Conservation (phyloP, 176 grass and related monocot species). For the Urochloa ruziziensis region DNA sequence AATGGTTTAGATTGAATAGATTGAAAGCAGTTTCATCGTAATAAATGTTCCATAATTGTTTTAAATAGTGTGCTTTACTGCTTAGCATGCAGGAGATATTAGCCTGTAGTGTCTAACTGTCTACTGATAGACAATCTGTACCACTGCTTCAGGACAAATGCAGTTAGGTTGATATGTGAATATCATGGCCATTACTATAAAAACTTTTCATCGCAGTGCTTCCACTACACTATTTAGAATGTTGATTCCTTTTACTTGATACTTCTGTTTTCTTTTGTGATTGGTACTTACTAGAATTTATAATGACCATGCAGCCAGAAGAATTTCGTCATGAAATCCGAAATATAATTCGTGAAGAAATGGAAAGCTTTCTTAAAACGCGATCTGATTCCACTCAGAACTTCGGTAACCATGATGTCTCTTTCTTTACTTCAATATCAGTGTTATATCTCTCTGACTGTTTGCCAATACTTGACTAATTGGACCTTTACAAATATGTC, state of each 20-base stretch:
- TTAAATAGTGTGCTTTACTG: neutral
- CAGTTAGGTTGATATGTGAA: neutral
- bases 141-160: neutral
- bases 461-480: constrained; percentile 6
- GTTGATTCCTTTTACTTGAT: neutral
- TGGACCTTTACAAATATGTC: neutral
- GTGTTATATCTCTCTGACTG: neutral
- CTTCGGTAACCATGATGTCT: constrained; percentile 23
- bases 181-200: neutral
- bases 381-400: constrained; percentile 3
- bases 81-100: neutral
- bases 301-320: constrained; percentile 39
- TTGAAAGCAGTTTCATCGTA: neutral
- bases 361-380: constrained; percentile 29
- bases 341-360: constrained; percentile 40
- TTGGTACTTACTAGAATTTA: constrained; percentile 1
- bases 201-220: neutral
- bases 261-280: neutral
- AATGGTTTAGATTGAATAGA: neutral
- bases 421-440: neutral
- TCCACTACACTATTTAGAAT: neutral
- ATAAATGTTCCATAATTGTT: neutral
- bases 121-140: neutral
- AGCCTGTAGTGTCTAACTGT: neutral
- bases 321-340: constrained; percentile 38